Base-by-base conservation (phyloP, 129 eudicot species). In the Centrapalus pauciflorus region DNA sequence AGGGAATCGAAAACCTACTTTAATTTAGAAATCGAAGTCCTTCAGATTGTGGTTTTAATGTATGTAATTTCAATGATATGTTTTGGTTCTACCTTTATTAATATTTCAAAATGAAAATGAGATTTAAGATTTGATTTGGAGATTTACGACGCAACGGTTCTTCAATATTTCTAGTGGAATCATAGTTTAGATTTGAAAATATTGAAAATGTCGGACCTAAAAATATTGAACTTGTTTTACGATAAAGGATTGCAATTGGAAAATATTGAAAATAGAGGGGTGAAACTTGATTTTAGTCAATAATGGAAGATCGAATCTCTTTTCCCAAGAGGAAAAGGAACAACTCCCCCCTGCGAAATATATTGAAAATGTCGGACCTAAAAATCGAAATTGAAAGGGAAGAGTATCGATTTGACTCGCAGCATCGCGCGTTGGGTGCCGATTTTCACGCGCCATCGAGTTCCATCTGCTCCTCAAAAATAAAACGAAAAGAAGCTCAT, bases 351-450 rank as follows among this genome's bases (percentile, higher is more conserved):
- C 33, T 40, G 58, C 73, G 38, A 64, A 74, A 76, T 67, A 76
- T 52, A 48, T 37, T 45, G 71, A 58, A 50, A 76, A 24, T 60
- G 69, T 55, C 55, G 64, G 62, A 61, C 70, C 80, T n/a, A 34
- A 62, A 16, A 37, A 50, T 13, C 77, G 7, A 24, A 34, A 26
- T 4, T 25, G 6, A 30, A 46, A 24, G 13, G 20, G 5, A 48
- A 29, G 21, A 26, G 23, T 6, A 64, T 38, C 63, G 33, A 34
- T 60, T 61, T 30, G 8, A 52, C 54, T 54, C 76, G 20, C 60
- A 29, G 20, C 60, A 29, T 69, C 71, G 60, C 80, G 76, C 75
- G 59, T 57, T 64, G 48, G 37, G 9, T 56, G 66, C 71, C 67
- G 43, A 38, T 69, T 1, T 52, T 4, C 66, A 54, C 71, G 76